Evolutionary conservation across 1,284 basidiomycete genomes (phyloP).

Genomic region (Malassezia arunalokei): DNA sequence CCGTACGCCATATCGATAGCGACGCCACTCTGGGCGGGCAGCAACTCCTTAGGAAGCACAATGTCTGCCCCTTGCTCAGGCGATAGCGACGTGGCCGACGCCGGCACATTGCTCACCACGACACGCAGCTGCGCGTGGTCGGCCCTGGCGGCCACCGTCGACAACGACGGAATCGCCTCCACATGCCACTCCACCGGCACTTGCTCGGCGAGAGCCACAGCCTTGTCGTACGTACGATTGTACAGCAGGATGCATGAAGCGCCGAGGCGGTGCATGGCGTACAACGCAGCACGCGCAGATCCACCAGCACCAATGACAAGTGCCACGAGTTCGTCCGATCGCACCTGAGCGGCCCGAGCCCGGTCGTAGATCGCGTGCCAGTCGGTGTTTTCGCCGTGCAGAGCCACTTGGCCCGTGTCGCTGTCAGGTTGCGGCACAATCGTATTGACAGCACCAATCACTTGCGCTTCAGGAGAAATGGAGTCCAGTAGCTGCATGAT

Average conservation of each 20-base stretch:
- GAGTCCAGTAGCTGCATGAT: conserved; percentile 36
- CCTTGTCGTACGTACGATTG: conserved; percentile 40
- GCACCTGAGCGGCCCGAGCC: neutral
- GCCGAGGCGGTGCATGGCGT: conserved; percentile 38
- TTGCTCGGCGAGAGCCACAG: conserved; percentile 21
- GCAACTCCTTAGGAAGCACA: conserved; percentile 23
- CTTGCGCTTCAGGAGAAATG: conserved; percentile 32
- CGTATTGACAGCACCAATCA: conserved; percentile 44
- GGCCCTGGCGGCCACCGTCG: conserved; percentile 4
- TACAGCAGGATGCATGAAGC: conserved; percentile 32
- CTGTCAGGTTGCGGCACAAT: conserved; percentile 25
- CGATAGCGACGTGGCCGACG: conserved; percentile 25
- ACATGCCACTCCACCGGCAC: conserved; percentile 39
- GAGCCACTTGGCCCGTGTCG: conserved; percentile 6
- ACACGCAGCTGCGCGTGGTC: conserved; percentile 14
- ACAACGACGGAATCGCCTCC: conserved; percentile 21
- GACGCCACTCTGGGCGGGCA: conserved; percentile 31
- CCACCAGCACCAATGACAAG: conserved; percentile 45
- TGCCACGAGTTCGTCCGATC: conserved; percentile 20
- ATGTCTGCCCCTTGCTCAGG: conserved; percentile 19
- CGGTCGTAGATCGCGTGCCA: conserved; percentile 38
- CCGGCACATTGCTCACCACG: conserved; percentile 41
- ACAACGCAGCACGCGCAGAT: conserved; percentile 40
- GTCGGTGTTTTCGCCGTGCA: conserved; percentile 44
- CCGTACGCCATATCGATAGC: conserved; percentile 46